Evolutionary conservation across 2,329 filamentous ascomycete genomes (phyloP).

Genomic region (Talaromyces rugulosus): DNA sequence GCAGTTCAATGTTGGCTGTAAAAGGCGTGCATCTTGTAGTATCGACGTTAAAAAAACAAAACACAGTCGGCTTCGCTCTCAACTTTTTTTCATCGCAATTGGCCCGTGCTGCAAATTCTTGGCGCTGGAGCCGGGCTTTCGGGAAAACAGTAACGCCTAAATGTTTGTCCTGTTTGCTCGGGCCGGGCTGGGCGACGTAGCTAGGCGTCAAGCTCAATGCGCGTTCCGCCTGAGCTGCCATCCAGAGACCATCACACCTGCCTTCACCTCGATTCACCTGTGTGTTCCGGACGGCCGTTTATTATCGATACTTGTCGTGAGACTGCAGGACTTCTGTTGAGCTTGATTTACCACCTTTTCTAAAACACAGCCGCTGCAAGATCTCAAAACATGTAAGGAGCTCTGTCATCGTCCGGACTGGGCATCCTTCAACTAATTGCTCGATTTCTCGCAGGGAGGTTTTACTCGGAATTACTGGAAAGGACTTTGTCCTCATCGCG

Average conservation of each 20-base stretch:
- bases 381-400: constrained; percentile 8
- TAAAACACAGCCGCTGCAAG: neutral
- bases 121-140: constrained; percentile 9
- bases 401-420: neutral
- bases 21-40: constrained; percentile 9
- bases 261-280: neutral
- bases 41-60: neutral
- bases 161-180: constrained; percentile 23
- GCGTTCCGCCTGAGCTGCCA: constrained; percentile 8
- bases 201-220: constrained; percentile 39
- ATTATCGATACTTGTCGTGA: neutral
- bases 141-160: constrained; percentile 17
- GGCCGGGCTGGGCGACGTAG: constrained; percentile 23
- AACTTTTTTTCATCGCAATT: constrained; percentile 34
- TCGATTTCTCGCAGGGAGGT: constrained; percentile 71
- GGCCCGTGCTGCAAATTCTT: constrained; percentile 24
- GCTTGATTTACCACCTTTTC: neutral
- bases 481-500: constrained; percentile 97
- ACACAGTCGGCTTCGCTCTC: constrained; percentile 6
- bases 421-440: neutral
- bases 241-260: constrained; percentile 1
- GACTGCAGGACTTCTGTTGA: neutral
- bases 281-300: neutral
- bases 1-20: neutral
- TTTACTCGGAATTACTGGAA: constrained; percentile 94